A percentile compares a stretch with the other conserved stretches of the same genome.
phyloP scores from a whole-genome alignment of 2,329 filamentous ascomycete genomes.

The Ramichloridium luteum region DNA sequence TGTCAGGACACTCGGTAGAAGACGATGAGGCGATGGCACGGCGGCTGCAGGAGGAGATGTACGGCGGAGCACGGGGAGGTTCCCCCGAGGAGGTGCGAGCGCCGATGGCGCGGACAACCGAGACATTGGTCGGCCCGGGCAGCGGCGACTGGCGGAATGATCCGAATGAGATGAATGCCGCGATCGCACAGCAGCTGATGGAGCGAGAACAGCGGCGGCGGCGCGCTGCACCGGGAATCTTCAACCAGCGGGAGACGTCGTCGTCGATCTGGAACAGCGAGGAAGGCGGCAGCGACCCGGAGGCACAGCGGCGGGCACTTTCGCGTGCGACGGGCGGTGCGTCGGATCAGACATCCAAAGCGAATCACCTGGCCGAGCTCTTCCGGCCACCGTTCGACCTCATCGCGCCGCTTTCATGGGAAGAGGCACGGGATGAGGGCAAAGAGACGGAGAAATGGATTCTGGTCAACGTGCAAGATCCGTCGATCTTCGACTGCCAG shows the following conservation, averaged over 20 bases:
- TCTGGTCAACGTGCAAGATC: constrained; percentile 87
- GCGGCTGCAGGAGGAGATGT: constrained; percentile 83
- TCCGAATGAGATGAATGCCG: constrained; percentile 45
- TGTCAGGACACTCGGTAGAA: constrained; percentile 38
- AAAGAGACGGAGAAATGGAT: constrained; percentile 90
- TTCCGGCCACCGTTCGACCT: constrained; percentile 88
- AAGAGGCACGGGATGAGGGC: constrained; percentile 70
- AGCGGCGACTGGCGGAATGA: constrained; percentile 39
- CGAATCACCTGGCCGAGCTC: constrained; percentile 72
- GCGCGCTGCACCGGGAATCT: constrained; percentile 41
- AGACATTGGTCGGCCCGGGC: constrained; percentile 72
- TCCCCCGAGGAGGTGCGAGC: constrained; percentile 59
- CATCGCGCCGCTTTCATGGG: constrained; percentile 70
- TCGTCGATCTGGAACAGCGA: constrained; percentile 47
- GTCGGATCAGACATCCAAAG: constrained; percentile 55
- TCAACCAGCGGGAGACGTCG: constrained; percentile 49
- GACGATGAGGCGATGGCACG: constrained; percentile 91
- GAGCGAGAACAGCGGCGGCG: constrained; percentile 30
- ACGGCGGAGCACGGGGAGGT: constrained; percentile 39
- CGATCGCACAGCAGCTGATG: constrained; percentile 52
- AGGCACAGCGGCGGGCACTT: constrained; percentile 41
- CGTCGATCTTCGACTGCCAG: constrained; percentile 88
- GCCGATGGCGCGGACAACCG: constrained; percentile 80
- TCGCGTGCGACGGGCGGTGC: constrained; percentile 52
- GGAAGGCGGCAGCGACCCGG: constrained; percentile 34